These are phyloP conservation scores for Hypoxylon sp. DNA, from an alignment of 2,329 filamentous ascomycete species.

Conservation along the genomic window DNA sequence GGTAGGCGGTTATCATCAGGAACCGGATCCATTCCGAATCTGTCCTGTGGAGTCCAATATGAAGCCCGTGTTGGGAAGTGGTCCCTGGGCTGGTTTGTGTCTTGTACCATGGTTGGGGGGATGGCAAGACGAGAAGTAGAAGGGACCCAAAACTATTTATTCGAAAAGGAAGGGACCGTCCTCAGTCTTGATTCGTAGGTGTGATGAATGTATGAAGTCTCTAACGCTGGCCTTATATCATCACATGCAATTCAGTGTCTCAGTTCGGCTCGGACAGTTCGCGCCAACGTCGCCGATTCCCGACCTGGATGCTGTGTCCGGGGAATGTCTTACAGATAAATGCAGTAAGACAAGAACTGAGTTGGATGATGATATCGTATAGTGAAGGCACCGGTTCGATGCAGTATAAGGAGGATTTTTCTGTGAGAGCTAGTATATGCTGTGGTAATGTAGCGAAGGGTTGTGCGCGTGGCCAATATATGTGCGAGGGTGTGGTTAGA, in stretches of 20 bases:
- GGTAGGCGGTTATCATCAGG: slow-evolving; percentile 48
- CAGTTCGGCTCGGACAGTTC: slow-evolving; percentile 18
- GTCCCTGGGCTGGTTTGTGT: slow-evolving; percentile 50
- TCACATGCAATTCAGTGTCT: slow-evolving; percentile 29
- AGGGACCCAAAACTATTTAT: slow-evolving; percentile 6
- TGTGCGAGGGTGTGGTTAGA: slow-evolving; percentile 44
- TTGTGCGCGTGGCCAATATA: slow-evolving; percentile 40
- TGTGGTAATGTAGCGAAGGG: slow-evolving; percentile 26
- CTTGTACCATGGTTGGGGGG: slow-evolving; percentile 50
- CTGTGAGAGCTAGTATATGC: slow-evolving; percentile 36
- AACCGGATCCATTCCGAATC: slow-evolving; percentile 37
- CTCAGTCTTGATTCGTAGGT: no score
- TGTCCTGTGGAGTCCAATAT: slow-evolving; percentile 44
- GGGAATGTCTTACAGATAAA: slow-evolving; percentile 26
- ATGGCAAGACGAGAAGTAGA: slow-evolving; percentile 27
- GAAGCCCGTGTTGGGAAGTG: slow-evolving; percentile 47
- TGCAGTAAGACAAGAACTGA: slow-evolving; percentile 22
- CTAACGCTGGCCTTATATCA: slow-evolving; percentile 12
- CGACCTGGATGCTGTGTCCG: slow-evolving; percentile 27
- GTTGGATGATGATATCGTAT: slow-evolving; percentile 23
- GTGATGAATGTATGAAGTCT: no score
- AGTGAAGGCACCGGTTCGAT: slow-evolving; percentile 23
- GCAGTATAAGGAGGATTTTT: slow-evolving; percentile 26
- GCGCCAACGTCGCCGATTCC: slow-evolving; percentile 27
- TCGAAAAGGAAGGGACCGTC: no score